Percentiles rank a stretch among this genome's conserved stretches.
phyloP scores from a whole-genome alignment of 768 basidiomycete genomes.

The Russula sp. region DNA sequence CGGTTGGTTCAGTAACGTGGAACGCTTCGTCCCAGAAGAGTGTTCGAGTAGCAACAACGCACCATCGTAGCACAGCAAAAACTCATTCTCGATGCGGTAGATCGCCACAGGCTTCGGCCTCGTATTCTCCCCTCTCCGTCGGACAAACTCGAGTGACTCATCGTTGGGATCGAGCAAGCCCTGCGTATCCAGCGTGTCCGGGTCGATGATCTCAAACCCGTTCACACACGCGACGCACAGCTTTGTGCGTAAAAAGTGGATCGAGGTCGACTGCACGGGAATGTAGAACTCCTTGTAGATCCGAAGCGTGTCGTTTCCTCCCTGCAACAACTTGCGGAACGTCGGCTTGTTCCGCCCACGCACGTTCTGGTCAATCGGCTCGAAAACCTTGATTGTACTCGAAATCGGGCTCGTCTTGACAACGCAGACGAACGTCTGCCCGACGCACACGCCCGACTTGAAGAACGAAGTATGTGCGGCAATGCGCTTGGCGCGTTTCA shows the following conservation, averaged over 20 bases:
- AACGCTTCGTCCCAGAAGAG: too few species aligned
- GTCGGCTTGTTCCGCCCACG: slow-evolving; percentile 79
- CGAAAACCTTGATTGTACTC: slow-evolving; percentile 95
- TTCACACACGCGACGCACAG: slow-evolving; percentile 96
- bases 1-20: background rate
- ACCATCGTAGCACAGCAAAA: slow-evolving; percentile 97
- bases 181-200: slow-evolving; percentile 95
- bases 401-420: slow-evolving; percentile 94
- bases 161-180: slow-evolving; percentile 92
- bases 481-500: slow-evolving; percentile 92
- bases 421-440: slow-evolving; percentile 88
- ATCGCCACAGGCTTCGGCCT: slow-evolving; percentile 93
- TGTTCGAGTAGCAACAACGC: slow-evolving; percentile 27
- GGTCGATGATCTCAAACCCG: slow-evolving; percentile 97
- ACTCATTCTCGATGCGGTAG: slow-evolving; percentile 94
- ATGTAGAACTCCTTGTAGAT: slow-evolving; percentile 99
- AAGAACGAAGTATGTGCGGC: slow-evolving; percentile 97
- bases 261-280: slow-evolving; percentile 92
- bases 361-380: slow-evolving; percentile 87
- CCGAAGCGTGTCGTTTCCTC: slow-evolving; percentile 89
- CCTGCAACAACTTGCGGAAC: slow-evolving; percentile 92
- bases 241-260: slow-evolving; percentile 95
- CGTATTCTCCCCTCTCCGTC: slow-evolving; percentile 74
- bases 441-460: slow-evolving; percentile 91
- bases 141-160: slow-evolving; percentile 85